Evolutionary conservation across 164 flowering plant species (phyloP).

Genomic region (Vitis rupestris): DNA sequence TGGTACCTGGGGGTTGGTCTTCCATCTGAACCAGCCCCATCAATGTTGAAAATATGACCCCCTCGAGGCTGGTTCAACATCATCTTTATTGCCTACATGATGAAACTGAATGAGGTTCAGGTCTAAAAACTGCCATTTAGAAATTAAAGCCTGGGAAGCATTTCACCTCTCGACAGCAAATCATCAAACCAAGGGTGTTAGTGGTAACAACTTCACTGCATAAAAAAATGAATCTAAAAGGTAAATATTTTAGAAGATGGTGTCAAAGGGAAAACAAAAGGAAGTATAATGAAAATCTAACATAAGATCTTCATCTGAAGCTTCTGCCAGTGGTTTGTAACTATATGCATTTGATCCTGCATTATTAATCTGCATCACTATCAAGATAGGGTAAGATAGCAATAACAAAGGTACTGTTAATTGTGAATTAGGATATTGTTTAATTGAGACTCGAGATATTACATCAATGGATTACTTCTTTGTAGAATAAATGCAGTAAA

Average conservation of each 20-base stretch:
- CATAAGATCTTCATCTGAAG: slow-evolving; percentile 96
- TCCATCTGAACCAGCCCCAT: slow-evolving; percentile 99
- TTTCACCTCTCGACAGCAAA: slow-evolving; percentile 96
- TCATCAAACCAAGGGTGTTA: slow-evolving; percentile 93
- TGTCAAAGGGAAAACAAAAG: background rate
- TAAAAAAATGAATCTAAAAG: slow-evolving; percentile 13
- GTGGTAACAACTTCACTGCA: slow-evolving; percentile 95
- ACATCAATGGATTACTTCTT: no score
- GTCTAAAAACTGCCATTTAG: background rate
- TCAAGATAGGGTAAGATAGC: slow-evolving; percentile 34
- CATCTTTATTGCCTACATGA: slow-evolving; percentile 84
- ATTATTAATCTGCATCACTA: slow-evolving; percentile 88
- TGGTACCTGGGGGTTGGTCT: slow-evolving; percentile 91
- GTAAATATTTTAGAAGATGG: background rate
- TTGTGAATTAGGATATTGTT: no score
- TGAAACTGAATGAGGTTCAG: slow-evolving; percentile 6
- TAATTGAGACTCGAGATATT: no score
- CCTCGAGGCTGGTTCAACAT: slow-evolving; percentile 84
- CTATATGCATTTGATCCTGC: slow-evolving; percentile 99
- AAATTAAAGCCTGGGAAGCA: slow-evolving; percentile 2
- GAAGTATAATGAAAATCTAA: slow-evolving; percentile 26
- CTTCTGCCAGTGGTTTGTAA: slow-evolving; percentile 78
- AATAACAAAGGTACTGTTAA: background rate
- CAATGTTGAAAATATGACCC: slow-evolving; percentile 94
- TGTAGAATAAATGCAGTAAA: no score